Evolutionary conservation across 179 eudicot genomes (phyloP).

Genomic region (Actinidia arguta): DNA sequence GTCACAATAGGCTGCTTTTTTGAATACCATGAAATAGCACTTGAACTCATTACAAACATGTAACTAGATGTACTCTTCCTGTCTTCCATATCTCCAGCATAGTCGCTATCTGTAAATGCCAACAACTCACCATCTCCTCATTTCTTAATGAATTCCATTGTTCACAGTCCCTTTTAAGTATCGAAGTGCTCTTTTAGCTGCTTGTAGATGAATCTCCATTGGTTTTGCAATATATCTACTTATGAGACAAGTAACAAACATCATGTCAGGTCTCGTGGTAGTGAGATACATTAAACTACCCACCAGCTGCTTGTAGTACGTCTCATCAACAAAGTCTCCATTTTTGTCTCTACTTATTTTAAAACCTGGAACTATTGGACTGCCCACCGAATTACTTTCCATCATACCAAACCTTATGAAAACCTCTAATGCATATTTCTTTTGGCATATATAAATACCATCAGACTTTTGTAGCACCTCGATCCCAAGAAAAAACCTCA

Average conservation of each 20-base stretch:
- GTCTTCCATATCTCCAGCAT: neutral
- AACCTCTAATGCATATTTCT: neutral
- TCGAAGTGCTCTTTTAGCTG: neutral
- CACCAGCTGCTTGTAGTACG: neutral
- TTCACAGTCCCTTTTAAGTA: neutral
- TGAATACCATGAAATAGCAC: neutral
- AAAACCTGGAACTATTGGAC: neutral
- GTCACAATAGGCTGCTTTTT: too few species aligned
- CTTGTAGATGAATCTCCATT: neutral
- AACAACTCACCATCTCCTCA: neutral
- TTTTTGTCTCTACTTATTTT: neutral
- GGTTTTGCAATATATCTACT: neutral
- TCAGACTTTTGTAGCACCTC: neutral
- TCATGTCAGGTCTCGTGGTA: neutral
- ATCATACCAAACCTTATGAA: neutral
- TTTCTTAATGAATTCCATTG: neutral
- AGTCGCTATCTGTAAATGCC: neutral
- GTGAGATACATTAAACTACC: neutral
- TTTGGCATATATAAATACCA: neutral
- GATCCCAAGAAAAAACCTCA: neutral
- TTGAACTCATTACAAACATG: neutral
- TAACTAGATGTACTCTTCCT: neutral
- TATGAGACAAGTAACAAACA: neutral
- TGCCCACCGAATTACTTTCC: neutral
- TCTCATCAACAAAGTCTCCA: neutral